phyloP scores from a whole-genome alignment of 2,329 filamentous ascomycete genomes.

The Neofusicoccum laricinum region DNA sequence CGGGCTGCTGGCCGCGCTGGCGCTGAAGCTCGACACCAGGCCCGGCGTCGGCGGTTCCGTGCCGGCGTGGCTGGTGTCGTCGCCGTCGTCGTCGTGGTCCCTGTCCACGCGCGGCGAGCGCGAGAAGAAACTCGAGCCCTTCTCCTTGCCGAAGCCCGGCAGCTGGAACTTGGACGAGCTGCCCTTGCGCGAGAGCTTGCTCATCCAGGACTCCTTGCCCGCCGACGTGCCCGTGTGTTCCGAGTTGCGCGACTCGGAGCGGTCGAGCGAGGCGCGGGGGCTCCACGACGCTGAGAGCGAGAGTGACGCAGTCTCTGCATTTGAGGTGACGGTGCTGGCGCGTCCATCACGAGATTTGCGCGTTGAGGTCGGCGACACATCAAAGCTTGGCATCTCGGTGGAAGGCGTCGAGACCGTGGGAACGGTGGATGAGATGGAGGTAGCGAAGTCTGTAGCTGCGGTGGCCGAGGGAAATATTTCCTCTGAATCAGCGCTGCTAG shows the following conservation, averaged over 20 bases:
- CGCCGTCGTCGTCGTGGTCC: slow-evolving; percentile 35
- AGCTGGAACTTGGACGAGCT: slow-evolving; percentile 45
- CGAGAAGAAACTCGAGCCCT: slow-evolving; percentile 27
- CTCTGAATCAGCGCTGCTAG: background rate
- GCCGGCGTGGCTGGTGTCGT: slow-evolving; percentile 20
- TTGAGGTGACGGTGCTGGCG: slow-evolving; percentile 15
- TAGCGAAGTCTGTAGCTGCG: slow-evolving; percentile 31
- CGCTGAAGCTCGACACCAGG: slow-evolving; percentile 24
- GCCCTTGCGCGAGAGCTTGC: slow-evolving; percentile 48
- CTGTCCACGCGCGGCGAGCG: slow-evolving; percentile 35
- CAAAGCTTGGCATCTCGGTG: background rate
- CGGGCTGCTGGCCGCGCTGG: slow-evolving; percentile 29
- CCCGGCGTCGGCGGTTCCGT: slow-evolving; percentile 23
- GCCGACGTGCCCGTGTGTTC: slow-evolving; percentile 26
- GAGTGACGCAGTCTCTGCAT: background rate
- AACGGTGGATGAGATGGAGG: slow-evolving; percentile 17
- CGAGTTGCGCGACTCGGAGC: slow-evolving; percentile 36
- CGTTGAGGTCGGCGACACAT: slow-evolving; percentile 20
- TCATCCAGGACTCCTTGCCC: slow-evolving; percentile 49
- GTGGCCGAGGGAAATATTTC: slow-evolving; percentile 13
- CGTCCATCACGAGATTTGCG: slow-evolving; percentile 15
- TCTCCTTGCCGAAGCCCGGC: slow-evolving; percentile 25
- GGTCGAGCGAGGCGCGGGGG: slow-evolving; percentile 41
- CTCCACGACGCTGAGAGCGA: slow-evolving; percentile 24
- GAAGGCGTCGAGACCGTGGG: background rate